phyloP scores from a whole-genome alignment of 305 asterid species.

The Solanum hybrid region DNA sequence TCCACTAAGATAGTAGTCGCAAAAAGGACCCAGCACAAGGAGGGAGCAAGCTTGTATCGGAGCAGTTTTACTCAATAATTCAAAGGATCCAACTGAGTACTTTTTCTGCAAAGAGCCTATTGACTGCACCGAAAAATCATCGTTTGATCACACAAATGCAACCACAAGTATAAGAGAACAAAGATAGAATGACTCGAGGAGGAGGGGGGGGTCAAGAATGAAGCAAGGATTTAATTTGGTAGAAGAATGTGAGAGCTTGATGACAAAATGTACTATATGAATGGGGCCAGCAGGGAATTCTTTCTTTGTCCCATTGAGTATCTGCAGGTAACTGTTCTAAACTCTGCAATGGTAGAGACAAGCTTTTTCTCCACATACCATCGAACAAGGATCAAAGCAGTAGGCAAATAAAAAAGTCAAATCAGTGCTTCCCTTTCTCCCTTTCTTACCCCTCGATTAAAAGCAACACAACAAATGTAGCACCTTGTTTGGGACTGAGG shows the following conservation, averaged over 20 bases:
- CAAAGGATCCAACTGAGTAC: conserved; percentile 90
- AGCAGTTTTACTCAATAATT: conserved; percentile 85
- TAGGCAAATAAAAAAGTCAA: not conserved
- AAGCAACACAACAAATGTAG: not conserved
- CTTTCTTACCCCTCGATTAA: not conserved
- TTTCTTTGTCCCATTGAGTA: not conserved
- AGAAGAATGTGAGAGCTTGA: not conserved
- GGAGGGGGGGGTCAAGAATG: not conserved
- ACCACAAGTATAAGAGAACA: conserved; percentile 3
- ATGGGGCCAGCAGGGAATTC: not conserved
- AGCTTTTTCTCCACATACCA: not conserved
- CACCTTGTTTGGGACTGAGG: not conserved
- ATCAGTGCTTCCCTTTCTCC: not conserved
- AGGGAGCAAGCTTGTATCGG: conserved; percentile 95
- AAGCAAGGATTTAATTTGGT: not conserved
- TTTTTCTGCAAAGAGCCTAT: conserved; percentile 96
- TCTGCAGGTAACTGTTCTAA: not conserved
- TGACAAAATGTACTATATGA: not conserved
- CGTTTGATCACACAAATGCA: conserved; percentile 6
- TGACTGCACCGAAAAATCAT: conserved; percentile 45
- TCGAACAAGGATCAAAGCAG: not conserved
- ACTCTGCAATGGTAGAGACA: not conserved
- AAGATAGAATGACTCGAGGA: not conserved
- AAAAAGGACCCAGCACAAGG: conserved; percentile 73
- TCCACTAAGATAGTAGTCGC: conserved; percentile 65